Base-by-base conservation (phyloP, 805 yeast species). In the Starmerella apicola region DNA sequence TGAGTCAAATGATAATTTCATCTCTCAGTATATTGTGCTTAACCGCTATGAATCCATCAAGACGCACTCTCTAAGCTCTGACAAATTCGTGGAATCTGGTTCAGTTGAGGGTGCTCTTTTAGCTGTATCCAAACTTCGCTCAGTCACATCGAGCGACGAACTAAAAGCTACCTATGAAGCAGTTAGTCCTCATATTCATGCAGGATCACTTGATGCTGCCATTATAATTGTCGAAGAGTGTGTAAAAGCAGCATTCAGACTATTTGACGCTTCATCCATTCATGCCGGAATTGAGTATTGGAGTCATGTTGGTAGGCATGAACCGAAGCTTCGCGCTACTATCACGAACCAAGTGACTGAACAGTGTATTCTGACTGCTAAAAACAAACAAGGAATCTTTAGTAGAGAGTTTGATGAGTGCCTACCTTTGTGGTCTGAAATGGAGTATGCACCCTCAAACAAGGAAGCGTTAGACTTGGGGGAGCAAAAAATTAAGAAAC, bases 401-500 rank as follows among this genome's bases (percentile, higher is more conserved):
- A 71, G 78, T 5, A 66, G 63, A 4, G 51, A 59, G 5, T 61
- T 62, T 47, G 94, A 85, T 56, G 56, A 73, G 5, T 53, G 51
- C 1, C 63, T 67, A 40, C 78, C 88, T 19, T 81, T 78, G 40
- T 78, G 66, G 57, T 62, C 72, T 47, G 68, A 66, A 37, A 91
- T 91, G 98, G 91, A 82, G 47, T 91, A 91, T 52, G 63, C 85
- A 1, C 96, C 98, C 9, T 76, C 93, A 34, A 77, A 80, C 59
- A 77, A 74, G 49, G 64, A 65, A 33, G 67, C 65, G 5, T 67
- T 78, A 6, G 71, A 71, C 39, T 72, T 70, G 44, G 60, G 64
- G 25, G 75, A 83, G 0, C 57, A 60, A 2, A 48, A 56, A 2
- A 74, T 77, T 1, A 65, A 70, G 4, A 62, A 66, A 37, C 57